Conservation (phyloP, 306 rosid genomes). For the Argentina anserina region DNA sequence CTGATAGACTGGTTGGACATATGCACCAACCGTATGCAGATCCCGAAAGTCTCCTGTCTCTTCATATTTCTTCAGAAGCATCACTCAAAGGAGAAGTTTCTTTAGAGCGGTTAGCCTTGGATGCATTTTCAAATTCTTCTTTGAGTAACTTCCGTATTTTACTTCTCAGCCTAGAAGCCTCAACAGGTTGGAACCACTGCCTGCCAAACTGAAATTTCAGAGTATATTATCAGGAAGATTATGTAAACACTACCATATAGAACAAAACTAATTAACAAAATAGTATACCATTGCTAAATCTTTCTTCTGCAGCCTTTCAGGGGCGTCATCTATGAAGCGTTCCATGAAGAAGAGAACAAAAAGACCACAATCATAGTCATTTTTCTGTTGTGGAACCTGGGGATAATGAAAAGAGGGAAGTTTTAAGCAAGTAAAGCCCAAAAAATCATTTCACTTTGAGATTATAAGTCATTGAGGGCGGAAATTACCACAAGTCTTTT, state of each 20-base stretch:
- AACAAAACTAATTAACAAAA: not conserved
- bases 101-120: not conserved
- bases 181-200: slow-evolving; percentile 86
- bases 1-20: slow-evolving; percentile 8
- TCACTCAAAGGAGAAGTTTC: slow-evolving; percentile 28
- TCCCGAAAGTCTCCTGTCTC: slow-evolving; percentile 7
- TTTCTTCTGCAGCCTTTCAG: slow-evolving; percentile 61
- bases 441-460: not conserved
- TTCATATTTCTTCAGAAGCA: slow-evolving; percentile 11
- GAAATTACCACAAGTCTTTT: slow-evolving; percentile 45
- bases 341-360: slow-evolving; percentile 82
- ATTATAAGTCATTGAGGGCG: not conserved
- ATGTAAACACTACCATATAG: not conserved
- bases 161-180: slow-evolving; percentile 77
- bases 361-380: slow-evolving; percentile 90
- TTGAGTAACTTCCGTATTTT: slow-evolving; percentile 58
- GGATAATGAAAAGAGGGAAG: slow-evolving; percentile 18
- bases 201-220: slow-evolving; percentile 58
- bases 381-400: slow-evolving; percentile 97
- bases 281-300: slow-evolving; percentile 65
- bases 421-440: not conserved
- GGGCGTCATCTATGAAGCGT: slow-evolving; percentile 82
- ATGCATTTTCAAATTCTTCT: slow-evolving; percentile 45
- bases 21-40: slow-evolving; percentile 8
- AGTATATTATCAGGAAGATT: slow-evolving; percentile 15